Evolutionary conservation across 352 stramenopile genomes (phyloP).

Genomic region (Globisporangium paddicum): DNA sequence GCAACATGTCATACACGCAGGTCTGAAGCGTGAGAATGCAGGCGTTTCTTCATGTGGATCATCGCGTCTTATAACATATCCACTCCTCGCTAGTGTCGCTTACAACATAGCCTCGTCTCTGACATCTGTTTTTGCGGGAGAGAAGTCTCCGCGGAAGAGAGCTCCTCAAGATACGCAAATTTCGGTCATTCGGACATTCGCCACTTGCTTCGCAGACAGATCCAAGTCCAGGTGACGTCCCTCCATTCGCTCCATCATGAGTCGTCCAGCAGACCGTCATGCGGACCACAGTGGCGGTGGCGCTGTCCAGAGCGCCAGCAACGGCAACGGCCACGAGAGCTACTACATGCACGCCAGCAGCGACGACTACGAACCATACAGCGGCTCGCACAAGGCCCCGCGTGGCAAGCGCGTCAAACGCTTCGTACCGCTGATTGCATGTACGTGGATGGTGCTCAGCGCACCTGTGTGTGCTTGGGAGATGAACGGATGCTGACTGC

Average conservation of each 20-base stretch:
- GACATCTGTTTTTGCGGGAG: neutral
- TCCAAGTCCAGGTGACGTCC: too few species aligned
- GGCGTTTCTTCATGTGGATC: too few species aligned
- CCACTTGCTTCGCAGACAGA: neutral
- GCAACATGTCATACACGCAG: too few species aligned
- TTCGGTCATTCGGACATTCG: constrained; percentile 3
- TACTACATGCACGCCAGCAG: constrained; percentile 19
- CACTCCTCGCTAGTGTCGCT: neutral
- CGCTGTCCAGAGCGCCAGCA: neutral
- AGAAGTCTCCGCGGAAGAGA: neutral
- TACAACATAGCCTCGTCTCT: neutral
- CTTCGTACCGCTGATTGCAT: constrained; percentile 13
- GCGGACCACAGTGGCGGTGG: neutral
- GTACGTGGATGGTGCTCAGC: too few species aligned
- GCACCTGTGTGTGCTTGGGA: too few species aligned
- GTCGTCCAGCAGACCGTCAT: neutral
- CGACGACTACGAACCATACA: constrained; percentile 9
- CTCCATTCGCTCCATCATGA: neutral
- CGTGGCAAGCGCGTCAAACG: constrained; percentile 5
- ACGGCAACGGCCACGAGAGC: constrained; percentile 11
- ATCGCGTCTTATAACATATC: too few species aligned
- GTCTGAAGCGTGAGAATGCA: too few species aligned
- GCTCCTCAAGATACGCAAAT: constrained; percentile 1
- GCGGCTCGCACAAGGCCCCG: constrained; percentile 8
- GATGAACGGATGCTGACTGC: neutral